These are phyloP conservation scores for Tripterygium wilfordii DNA, from an alignment of 177 flowering plant genomes.

Conservation along the genomic window DNA sequence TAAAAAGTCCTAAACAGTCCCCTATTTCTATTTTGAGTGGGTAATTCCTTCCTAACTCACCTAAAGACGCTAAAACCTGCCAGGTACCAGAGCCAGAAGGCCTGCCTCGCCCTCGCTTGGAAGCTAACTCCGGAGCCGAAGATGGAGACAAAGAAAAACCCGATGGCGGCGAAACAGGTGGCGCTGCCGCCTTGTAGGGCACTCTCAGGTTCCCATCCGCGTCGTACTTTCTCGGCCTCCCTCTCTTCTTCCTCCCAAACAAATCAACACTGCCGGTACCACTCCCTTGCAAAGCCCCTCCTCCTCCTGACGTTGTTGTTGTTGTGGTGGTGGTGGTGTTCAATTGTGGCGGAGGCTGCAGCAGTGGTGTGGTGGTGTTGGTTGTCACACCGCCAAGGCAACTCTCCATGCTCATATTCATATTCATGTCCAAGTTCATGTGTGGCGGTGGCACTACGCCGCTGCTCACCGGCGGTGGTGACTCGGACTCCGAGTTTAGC, in stretches of 20 bases:
- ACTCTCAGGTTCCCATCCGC: constrained; percentile 49
- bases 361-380: background rate
- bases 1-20: too few species aligned
- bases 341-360: too few species aligned
- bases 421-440: constrained; percentile 2
- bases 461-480: constrained; percentile 23
- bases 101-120: constrained; percentile 50
- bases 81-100: constrained; percentile 52
- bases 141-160: constrained; percentile 28
- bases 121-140: constrained; percentile 22
- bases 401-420: constrained; percentile 24
- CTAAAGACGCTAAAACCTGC: constrained; percentile 53
- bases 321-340: background rate
- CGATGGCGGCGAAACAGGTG: constrained; percentile 14
- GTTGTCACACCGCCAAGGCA: constrained; percentile 2
- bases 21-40: too few species aligned
- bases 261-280: constrained; percentile 10
- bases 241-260: constrained; percentile 53
- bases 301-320: constrained; percentile 1
- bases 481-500: constrained; percentile 29
- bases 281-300: constrained; percentile 8
- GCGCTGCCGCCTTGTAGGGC: constrained; percentile 10
- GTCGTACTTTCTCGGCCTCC: constrained; percentile 82
- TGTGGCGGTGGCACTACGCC: constrained; percentile 8
- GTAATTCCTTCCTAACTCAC: too few species aligned